A percentile compares a stretch with the other conserved stretches of the same genome.
Conservation (phyloP, 257 asterid genomes). For the Solanum ahanhuiri region DNA sequence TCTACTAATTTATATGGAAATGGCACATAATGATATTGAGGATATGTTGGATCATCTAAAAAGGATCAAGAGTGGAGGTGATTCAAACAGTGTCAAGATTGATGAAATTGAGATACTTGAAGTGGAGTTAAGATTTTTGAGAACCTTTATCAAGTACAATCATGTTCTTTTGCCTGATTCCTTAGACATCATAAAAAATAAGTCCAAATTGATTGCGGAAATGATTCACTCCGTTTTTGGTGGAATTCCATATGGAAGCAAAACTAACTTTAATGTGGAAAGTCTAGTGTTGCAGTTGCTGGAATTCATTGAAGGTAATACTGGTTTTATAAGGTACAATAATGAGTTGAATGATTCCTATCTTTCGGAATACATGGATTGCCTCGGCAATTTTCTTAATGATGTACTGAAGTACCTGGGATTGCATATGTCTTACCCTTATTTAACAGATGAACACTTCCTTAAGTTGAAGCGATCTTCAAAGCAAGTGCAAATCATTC, state of each 20-base stretch:
- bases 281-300: not conserved
- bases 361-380: not conserved
- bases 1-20: not conserved
- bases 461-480: not conserved
- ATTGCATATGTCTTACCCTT: not conserved
- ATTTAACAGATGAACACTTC: not conserved
- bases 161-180: not conserved
- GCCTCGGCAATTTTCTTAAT: not conserved
- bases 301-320: not conserved
- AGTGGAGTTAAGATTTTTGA: not conserved
- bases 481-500: not conserved
- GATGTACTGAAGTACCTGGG: not conserved
- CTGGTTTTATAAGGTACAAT: not conserved
- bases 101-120: not conserved
- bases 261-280: not conserved
- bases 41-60: not conserved
- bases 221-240: not conserved
- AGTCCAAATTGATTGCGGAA: not conserved
- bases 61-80: not conserved
- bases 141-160: not conserved
- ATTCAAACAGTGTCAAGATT: not conserved
- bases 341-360: not conserved
- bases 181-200: not conserved
- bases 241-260: not conserved
- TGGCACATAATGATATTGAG: not conserved